Evolutionary conservation across 306 rosid genomes (phyloP).

Genomic region (Mucuna pruriens): DNA sequence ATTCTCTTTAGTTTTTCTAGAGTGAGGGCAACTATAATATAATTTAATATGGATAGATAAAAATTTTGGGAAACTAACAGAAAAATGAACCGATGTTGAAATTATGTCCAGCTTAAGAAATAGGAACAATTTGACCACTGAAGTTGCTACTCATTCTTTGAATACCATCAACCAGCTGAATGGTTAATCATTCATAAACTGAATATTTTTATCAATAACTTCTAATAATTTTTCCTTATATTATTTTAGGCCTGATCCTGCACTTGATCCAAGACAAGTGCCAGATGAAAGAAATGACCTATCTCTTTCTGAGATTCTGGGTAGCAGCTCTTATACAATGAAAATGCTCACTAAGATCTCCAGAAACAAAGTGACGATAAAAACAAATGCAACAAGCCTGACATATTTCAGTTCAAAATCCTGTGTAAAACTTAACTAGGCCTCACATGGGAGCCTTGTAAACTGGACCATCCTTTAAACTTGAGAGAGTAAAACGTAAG

Average conservation of each 20-base stretch:
- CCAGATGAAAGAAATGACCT: neutral
- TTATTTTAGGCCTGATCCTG: neutral
- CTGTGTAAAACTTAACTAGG: neutral
- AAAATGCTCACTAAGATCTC: neutral
- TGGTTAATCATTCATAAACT: neutral
- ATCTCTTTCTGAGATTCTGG: neutral
- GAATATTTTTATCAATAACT: neutral
- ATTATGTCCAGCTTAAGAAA: neutral
- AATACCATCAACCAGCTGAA: neutral
- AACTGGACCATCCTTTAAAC: neutral
- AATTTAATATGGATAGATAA: neutral
- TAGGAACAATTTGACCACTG: neutral
- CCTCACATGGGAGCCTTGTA: conserved; percentile 19
- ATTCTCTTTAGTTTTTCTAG: neutral
- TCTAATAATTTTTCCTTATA: neutral
- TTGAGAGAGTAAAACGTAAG: neutral
- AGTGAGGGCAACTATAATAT: neutral
- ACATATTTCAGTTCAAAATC: conserved; percentile 5
- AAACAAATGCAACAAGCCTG: neutral
- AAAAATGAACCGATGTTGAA: neutral
- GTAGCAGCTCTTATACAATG: neutral
- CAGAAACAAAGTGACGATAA: conserved; percentile 6
- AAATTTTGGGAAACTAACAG: conserved; percentile 1
- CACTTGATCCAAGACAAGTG: neutral
- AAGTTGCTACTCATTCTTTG: neutral